Percentiles rank a stretch among this genome's conserved stretches.
Conservation (phyloP, 768 basidiomycete genomes). For the Suillus hirtellus region DNA sequence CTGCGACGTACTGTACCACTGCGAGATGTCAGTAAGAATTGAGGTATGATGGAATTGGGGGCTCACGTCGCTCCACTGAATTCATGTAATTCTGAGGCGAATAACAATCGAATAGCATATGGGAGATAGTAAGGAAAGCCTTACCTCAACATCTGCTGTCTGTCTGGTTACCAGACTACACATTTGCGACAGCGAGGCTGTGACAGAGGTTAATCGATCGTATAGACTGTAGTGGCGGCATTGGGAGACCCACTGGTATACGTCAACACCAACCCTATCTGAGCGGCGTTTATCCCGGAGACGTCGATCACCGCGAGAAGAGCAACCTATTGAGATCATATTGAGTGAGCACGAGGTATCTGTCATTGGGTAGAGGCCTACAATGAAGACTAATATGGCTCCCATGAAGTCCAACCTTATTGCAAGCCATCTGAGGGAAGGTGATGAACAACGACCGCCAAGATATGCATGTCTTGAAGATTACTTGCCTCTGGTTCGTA, state of each 20-base stretch:
- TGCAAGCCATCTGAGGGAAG: conserved; percentile 58
- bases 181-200: conserved; percentile 52
- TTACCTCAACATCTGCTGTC: conserved; percentile 64
- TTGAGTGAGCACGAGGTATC: not conserved
- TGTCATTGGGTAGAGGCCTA: conserved; percentile 27
- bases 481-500: conserved; percentile 58
- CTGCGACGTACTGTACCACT: conserved; percentile 58
- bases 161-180: conserved; percentile 57
- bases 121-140: conserved; percentile 8
- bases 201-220: conserved; percentile 4
- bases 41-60: not conserved
- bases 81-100: conserved; percentile 60
- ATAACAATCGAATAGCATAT: not conserved
- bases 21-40: not conserved
- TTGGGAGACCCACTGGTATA: conserved; percentile 49
- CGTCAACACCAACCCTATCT: conserved; percentile 72
- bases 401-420: conserved; percentile 73
- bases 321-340: conserved; percentile 47
- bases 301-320: conserved; percentile 61
- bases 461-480: not conserved
- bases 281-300: conserved; percentile 59
- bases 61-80: conserved; percentile 57
- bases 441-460: not conserved
- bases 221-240: not conserved
- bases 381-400: conserved; percentile 54